These are phyloP conservation scores for Diaporthe sp. DNA, from an alignment of 2,329 filamentous ascomycete genomes.

Conservation along the genomic window DNA sequence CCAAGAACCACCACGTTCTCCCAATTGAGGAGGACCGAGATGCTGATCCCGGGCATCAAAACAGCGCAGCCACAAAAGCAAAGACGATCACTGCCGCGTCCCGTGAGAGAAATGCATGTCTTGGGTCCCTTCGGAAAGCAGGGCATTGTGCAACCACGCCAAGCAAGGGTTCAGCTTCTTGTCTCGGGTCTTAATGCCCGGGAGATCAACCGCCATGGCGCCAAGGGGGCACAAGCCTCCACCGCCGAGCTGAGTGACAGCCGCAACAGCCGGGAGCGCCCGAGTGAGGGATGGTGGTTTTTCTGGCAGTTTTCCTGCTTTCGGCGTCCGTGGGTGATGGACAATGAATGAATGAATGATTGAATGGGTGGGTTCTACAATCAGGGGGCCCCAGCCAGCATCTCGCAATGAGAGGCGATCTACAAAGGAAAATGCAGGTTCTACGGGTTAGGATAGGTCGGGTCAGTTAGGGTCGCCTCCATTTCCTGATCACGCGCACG, in stretches of 20 bases:
- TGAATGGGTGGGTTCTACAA: background rate
- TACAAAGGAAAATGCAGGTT: background rate
- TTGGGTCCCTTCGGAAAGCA: background rate
- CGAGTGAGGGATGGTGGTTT: background rate
- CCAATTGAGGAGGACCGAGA: background rate
- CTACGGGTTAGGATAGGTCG: background rate
- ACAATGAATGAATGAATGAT: background rate
- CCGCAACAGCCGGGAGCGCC: slow-evolving; percentile 27
- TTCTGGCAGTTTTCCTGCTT: background rate
- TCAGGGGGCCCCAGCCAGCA: background rate
- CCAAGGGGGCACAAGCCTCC: slow-evolving; percentile 12
- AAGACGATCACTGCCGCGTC: slow-evolving; percentile 3
- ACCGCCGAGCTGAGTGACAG: slow-evolving; percentile 28
- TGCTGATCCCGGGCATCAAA: background rate
- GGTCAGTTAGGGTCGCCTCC: slow-evolving; percentile 7
- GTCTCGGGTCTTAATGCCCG: slow-evolving; percentile 27
- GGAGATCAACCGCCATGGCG: slow-evolving; percentile 31
- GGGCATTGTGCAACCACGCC: background rate
- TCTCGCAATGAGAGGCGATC: background rate
- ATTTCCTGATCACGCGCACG: slow-evolving; percentile 6
- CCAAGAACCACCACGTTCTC: background rate
- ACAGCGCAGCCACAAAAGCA: background rate
- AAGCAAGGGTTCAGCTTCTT: slow-evolving; percentile 14
- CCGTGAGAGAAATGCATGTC: background rate
- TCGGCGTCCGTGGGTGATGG: background rate